Conservation (phyloP, 2,329 filamentous ascomycete genomes). For the Fusarium sp. region DNA sequence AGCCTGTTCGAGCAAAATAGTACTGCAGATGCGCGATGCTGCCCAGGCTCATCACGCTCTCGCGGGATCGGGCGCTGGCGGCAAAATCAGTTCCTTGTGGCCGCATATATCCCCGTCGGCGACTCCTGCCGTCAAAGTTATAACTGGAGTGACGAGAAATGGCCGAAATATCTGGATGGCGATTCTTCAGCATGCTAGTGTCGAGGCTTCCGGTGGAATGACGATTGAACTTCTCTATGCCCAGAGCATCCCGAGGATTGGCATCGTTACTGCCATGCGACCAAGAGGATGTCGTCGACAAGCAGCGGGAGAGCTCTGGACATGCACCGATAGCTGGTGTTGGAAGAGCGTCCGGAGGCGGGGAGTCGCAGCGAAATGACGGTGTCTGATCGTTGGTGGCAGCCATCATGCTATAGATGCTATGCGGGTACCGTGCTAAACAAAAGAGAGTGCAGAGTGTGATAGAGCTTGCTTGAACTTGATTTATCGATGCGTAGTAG, state of each 20-base stretch:
- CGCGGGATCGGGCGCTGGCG: slow-evolving; percentile 86
- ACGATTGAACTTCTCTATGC: slow-evolving; percentile 66
- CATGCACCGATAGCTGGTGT: slow-evolving; percentile 70
- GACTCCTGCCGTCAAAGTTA: slow-evolving; percentile 54
- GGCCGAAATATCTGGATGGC: slow-evolving; percentile 55
- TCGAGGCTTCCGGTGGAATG: slow-evolving; percentile 70
- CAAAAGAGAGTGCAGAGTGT: neutral
- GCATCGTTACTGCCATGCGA: slow-evolving; percentile 64
- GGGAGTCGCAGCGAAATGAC: slow-evolving; percentile 64
- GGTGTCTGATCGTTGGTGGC: slow-evolving; percentile 47
- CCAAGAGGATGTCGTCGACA: slow-evolving; percentile 71
- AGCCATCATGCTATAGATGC: slow-evolving; percentile 45
- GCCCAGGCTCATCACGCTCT: slow-evolving; percentile 95
- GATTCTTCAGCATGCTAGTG: slow-evolving; percentile 64
- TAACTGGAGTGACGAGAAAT: slow-evolving; percentile 57
- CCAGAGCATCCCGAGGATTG: slow-evolving; percentile 63
- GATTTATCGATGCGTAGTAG: slow-evolving; percentile 6
- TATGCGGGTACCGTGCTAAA: neutral
- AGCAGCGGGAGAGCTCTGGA: slow-evolving; percentile 69
- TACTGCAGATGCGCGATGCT: slow-evolving; percentile 98
- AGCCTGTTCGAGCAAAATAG: slow-evolving; percentile 94
- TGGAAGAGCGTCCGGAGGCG: slow-evolving; percentile 72
- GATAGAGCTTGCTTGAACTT: slow-evolving; percentile 1
- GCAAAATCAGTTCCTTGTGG: slow-evolving; percentile 91
- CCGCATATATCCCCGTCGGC: slow-evolving; percentile 85